These are phyloP conservation scores for Yamadazyma siamensis DNA, from an alignment of 1,139 yeast genomes.

Conservation along the genomic window DNA sequence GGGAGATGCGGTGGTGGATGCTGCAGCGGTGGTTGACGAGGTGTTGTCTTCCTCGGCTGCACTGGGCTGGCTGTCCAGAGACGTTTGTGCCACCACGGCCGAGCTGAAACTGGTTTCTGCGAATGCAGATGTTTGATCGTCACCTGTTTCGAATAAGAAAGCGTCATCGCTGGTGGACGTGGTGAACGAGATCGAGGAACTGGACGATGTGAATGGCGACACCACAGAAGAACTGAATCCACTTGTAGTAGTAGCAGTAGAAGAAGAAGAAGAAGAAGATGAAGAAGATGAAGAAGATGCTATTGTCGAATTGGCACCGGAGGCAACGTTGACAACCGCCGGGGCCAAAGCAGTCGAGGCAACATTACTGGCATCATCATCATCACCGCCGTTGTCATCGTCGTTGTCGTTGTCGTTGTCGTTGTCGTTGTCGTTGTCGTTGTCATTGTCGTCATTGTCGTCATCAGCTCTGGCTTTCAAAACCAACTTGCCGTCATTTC, in stretches of 20 bases:
- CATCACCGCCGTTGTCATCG: constrained; percentile 1
- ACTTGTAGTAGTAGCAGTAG: not conserved
- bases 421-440: constrained; percentile 5
- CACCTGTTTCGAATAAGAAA: not conserved
- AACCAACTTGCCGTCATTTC: not conserved
- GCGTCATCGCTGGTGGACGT: not conserved
- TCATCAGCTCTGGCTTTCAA: not conserved
- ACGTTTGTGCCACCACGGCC: constrained; percentile 1
- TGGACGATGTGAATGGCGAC: not conserved
- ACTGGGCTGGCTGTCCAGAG: no score
- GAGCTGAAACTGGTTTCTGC: not conserved
- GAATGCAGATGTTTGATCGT: constrained; percentile 1
- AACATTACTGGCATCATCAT: constrained; percentile 1
- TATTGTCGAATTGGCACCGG: not conserved
- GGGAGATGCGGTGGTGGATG: not conserved
- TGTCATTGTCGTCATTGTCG: constrained; percentile 2
- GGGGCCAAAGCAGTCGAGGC: constrained; percentile 7
- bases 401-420: constrained; percentile 4
- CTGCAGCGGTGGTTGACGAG: constrained; percentile 1
- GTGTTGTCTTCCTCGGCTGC: not conserved
- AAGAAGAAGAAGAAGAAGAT: not conserved
- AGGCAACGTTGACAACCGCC: not conserved
- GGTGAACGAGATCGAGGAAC: constrained; percentile 1
- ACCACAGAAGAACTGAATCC: not conserved
- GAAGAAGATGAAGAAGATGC: not conserved